Base-by-base conservation (phyloP, 2,329 filamentous ascomycete species). In the Diaporthe australafricana region DNA sequence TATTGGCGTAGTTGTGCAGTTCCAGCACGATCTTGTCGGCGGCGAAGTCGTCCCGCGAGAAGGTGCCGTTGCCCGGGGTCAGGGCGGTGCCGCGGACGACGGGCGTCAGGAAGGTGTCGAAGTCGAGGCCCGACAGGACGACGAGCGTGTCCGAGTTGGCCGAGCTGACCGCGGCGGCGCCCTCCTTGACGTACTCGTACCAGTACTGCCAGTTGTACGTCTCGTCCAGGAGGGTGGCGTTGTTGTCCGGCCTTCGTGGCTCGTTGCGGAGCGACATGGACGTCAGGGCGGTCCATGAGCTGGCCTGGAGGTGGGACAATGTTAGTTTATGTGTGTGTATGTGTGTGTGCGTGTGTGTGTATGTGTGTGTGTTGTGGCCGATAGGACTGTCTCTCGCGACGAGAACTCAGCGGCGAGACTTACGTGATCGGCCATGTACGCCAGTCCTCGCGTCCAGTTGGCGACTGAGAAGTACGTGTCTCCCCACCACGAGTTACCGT, bases 381-480 rank as follows among this genome's bases (percentile, higher is more conserved):
- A n/a, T n/a, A n/a, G n/a, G n/a, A n/a, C n/a, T n/a, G n/a, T n/a
- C n/a, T n/a, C n/a, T n/a, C n/a, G 32, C 32, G 9, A 35, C 5
- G 32, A 35, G 5, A 5, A 20, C n/a, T 4, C 17, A 7, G 1
- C 1, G 32, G 7, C 20, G 5, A 17, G 38, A 75, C 80, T 76
- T 79, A 85, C 84, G 71, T 88, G 86, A 4, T 83, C 77, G 0
- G 86, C 83, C 84, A 90, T 89, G 74, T 84, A 90, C 0, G 80
- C 78, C 14, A 88, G 79, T 0, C 87, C 88, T 11, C 88, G 81
- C 25, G 83, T 82, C 88, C 88, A 90, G 30, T 88, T 88, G 1
- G 80, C 78, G 2, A 86, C 83, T 71, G 87, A 79, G 73, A 89
- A 90, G 75, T 87, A 84, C 1, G 79, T 83, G 74, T 89, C 87